Conservation (phyloP, 257 asterid species). For the Leptodermis oblonga region DNA sequence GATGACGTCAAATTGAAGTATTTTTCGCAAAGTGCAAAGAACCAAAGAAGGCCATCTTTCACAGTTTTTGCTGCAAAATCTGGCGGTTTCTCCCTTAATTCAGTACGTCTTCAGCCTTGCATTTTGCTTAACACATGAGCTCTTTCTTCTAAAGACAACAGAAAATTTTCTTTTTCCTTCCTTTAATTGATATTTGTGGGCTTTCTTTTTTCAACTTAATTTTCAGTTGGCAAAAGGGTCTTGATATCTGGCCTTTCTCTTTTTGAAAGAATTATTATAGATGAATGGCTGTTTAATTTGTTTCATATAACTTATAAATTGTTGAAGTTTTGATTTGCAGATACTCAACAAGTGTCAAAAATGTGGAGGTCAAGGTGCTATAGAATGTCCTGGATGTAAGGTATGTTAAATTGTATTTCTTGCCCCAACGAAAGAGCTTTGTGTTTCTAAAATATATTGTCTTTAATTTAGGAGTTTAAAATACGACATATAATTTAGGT, state of each 20-base stretch:
- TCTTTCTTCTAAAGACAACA: too few species aligned
- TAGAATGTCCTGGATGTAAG: slow-evolving; percentile 90
- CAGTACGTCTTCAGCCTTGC: slow-evolving; percentile 33
- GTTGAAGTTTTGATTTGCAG: slow-evolving; percentile 30
- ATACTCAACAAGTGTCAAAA: slow-evolving; percentile 42
- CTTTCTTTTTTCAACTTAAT: too few species aligned
- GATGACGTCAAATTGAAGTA: background rate
- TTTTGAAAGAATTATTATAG: too few species aligned
- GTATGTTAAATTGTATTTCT: slow-evolving; percentile 18
- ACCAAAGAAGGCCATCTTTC: slow-evolving; percentile 16
- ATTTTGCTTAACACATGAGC: background rate
- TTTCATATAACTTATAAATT: background rate
- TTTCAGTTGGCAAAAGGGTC: too few species aligned
- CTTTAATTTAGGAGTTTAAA: too few species aligned
- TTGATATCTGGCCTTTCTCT: too few species aligned
- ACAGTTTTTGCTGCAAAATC: slow-evolving; percentile 52
- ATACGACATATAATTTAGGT: too few species aligned
- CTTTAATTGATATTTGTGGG: too few species aligned
- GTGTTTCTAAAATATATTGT: too few species aligned
- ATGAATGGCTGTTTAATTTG: background rate
- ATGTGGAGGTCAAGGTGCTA: slow-evolving; percentile 79
- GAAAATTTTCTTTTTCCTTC: too few species aligned
- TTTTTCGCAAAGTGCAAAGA: background rate
- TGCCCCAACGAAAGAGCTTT: too few species aligned
- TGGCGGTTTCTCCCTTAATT: slow-evolving; percentile 51